Conservation (phyloP, 352 stramenopile genomes). For the Pythium folliculosum region DNA sequence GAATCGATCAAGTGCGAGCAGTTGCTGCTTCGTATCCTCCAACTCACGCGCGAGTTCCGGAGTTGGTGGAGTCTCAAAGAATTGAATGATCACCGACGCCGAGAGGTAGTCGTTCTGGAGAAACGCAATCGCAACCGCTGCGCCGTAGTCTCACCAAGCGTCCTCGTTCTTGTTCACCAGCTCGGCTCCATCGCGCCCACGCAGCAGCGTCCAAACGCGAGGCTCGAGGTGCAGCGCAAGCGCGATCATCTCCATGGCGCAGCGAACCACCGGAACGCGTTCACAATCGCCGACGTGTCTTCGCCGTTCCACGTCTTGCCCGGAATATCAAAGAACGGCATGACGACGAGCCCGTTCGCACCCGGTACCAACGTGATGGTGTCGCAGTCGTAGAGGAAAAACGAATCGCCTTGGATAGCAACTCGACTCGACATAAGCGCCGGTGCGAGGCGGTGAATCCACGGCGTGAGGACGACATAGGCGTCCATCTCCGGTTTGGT, state of each 20-base stretch:
- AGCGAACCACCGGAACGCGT: background rate
- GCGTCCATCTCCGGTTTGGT: background rate
- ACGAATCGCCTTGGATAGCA: background rate
- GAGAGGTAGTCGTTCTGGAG: too few relatives aligned
- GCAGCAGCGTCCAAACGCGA: background rate
- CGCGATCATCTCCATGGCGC: conserved; percentile 1
- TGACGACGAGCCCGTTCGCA: background rate
- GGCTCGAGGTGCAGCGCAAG: background rate
- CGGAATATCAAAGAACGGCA: background rate
- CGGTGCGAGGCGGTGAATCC: background rate
- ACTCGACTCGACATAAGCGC: background rate
- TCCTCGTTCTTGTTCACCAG: too few relatives aligned
- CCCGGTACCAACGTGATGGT: background rate
- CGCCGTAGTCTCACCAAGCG: too few relatives aligned
- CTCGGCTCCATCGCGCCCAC: background rate
- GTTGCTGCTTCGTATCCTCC: too few relatives aligned
- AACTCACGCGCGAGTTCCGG: too few relatives aligned
- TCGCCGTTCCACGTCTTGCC: background rate
- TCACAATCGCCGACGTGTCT: background rate
- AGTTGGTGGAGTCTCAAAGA: too few relatives aligned
- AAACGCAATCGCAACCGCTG: too few relatives aligned
- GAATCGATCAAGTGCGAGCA: too few relatives aligned
- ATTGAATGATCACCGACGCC: too few relatives aligned
- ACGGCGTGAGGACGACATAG: background rate
- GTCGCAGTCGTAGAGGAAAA: background rate